Conservation (phyloP, 768 basidiomycete genomes). For the Fistulinella prunicolor region DNA sequence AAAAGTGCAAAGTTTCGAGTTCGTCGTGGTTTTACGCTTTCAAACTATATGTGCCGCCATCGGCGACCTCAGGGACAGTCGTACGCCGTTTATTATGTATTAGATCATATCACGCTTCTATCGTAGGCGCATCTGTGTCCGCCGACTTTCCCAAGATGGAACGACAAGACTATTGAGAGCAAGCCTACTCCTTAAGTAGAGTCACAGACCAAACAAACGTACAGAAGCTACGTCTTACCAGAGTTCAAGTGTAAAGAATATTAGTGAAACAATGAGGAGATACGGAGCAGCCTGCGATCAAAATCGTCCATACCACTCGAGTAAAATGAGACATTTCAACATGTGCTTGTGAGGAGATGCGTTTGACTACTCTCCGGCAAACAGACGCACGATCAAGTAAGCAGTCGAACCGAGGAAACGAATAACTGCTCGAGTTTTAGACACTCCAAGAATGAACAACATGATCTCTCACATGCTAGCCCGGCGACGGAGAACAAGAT, state of each 20-base stretch:
- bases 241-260: not conserved
- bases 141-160: not conserved
- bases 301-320: conserved; percentile 11
- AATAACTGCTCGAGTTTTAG: conserved; percentile 50
- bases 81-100: too few relatives aligned
- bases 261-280: not conserved
- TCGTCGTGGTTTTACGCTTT: too few relatives aligned
- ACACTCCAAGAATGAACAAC: not conserved
- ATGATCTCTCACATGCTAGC: conserved; percentile 67
- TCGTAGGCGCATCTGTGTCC: too few relatives aligned
- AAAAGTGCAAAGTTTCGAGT: too few relatives aligned
- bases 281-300: not conserved
- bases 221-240: too few relatives aligned
- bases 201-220: too few relatives aligned
- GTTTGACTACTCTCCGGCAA: conserved; percentile 70
- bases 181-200: too few relatives aligned
- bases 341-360: not conserved
- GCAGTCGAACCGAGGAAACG: conserved; percentile 79
- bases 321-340: too few relatives aligned
- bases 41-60: too few relatives aligned
- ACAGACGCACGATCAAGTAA: conserved; percentile 84
- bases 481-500: conserved; percentile 85
- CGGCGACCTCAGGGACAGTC: too few relatives aligned
- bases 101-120: too few relatives aligned
- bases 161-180: not conserved